A percentile compares a stretch with the other conserved stretches of the same genome.
These are phyloP conservation scores for Kokia cookei DNA, from an alignment of 441 rosid species.

Conservation along the genomic window DNA sequence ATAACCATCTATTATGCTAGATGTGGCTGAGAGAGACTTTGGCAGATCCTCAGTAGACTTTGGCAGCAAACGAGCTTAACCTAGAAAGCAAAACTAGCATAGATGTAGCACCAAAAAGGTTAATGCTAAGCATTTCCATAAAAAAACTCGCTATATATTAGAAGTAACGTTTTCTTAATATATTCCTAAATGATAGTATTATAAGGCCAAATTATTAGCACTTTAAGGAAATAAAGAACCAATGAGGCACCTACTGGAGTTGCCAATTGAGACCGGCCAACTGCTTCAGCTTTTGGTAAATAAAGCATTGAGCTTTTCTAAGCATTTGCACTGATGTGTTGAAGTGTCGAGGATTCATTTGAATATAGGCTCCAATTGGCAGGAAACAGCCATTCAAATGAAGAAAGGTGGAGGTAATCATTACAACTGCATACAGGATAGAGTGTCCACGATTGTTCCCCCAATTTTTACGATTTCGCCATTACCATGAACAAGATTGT, in stretches of 20 bases:
- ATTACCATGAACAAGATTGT: not conserved
- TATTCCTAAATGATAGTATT: not conserved
- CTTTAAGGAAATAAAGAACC: not conserved
- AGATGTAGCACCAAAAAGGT: too few species aligned
- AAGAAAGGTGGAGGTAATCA: not conserved
- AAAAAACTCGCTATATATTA: too few species aligned
- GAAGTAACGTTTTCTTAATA: too few species aligned
- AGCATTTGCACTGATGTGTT: not conserved
- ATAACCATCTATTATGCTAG: constrained; percentile 65
- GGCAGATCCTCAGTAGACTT: constrained; percentile 77
- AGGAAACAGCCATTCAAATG: not conserved
- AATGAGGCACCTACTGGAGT: not conserved
- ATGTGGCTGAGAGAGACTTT: constrained; percentile 75
- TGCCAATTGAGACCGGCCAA: not conserved
- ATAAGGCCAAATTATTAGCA: not conserved
- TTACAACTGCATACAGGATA: not conserved
- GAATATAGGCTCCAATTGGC: not conserved
- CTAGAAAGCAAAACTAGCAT: too few species aligned
- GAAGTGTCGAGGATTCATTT: not conserved
- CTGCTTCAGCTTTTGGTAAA: not conserved
- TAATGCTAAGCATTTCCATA: too few species aligned
- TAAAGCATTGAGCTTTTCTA: not conserved
- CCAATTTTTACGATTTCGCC: not conserved
- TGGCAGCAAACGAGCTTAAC: not conserved
- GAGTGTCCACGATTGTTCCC: not conserved